phyloP scores from a whole-genome alignment of 352 stramenopile genomes.

The Pythium utonaiense region DNA sequence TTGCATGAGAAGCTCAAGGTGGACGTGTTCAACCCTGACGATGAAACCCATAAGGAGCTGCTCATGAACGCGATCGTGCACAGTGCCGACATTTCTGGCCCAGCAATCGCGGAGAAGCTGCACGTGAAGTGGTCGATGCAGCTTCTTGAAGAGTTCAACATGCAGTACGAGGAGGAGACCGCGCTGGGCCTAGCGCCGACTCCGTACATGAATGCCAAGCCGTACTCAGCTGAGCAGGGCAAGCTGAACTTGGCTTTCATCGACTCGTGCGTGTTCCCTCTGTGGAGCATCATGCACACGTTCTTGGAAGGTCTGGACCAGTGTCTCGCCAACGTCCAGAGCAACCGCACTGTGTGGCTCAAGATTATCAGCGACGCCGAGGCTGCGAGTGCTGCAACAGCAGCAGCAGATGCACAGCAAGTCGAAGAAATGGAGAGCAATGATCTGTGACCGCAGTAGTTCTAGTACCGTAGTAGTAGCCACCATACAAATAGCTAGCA shows the following conservation, averaged over 20 bases:
- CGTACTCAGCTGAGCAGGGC: slow-evolving; percentile 55
- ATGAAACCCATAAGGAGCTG: slow-evolving; percentile 58
- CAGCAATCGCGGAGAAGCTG: slow-evolving; percentile 44
- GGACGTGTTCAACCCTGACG: slow-evolving; percentile 45
- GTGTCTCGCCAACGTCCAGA: slow-evolving; percentile 64
- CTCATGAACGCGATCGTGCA: slow-evolving; percentile 78
- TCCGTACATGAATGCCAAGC: slow-evolving; percentile 74
- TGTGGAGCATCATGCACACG: slow-evolving; percentile 68
- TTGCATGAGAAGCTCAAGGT: slow-evolving; percentile 62
- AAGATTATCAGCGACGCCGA: slow-evolving; percentile 27
- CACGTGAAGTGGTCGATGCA: slow-evolving; percentile 64
- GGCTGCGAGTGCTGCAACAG: neutral
- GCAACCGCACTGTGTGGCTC: slow-evolving; percentile 64
- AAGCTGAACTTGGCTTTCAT: slow-evolving; percentile 83
- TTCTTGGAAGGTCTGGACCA: slow-evolving; percentile 59
- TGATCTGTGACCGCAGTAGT: neutral
- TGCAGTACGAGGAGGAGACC: slow-evolving; percentile 72
- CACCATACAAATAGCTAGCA: no score
- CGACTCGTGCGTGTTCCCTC: slow-evolving; percentile 78
- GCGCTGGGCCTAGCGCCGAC: slow-evolving; percentile 58
- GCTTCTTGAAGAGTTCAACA: slow-evolving; percentile 78
- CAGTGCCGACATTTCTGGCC: slow-evolving; percentile 75
- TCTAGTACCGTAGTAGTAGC: neutral
- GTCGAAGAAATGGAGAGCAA: slow-evolving; percentile 8
- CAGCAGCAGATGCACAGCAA: neutral